phyloP scores from a whole-genome alignment of 1,139 yeast species.

The Nakaseomyces kungkrabaensis region DNA sequence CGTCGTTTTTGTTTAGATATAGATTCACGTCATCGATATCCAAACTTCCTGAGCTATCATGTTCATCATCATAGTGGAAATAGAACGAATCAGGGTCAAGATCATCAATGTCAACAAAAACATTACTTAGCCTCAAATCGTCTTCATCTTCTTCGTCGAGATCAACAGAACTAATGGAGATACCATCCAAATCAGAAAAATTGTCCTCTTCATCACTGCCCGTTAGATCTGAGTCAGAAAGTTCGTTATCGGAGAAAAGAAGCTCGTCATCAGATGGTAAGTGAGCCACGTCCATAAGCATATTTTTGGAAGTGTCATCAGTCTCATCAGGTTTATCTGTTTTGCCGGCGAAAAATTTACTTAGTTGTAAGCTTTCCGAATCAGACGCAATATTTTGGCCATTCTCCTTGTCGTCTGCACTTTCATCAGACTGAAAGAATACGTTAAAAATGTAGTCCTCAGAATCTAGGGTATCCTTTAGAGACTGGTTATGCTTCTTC shows the following conservation, averaged over 20 bases:
- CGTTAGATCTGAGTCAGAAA: slow-evolving; percentile 4
- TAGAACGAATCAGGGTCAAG: slow-evolving; percentile 32
- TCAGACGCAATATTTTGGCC: slow-evolving; percentile 5
- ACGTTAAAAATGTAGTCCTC: slow-evolving; percentile 29
- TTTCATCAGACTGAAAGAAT: slow-evolving; percentile 28
- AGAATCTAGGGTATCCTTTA: slow-evolving; percentile 24
- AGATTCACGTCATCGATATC: slow-evolving; percentile 13
- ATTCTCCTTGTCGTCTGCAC: slow-evolving; percentile 16
- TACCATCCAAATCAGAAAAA: neutral
- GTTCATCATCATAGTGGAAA: slow-evolving; percentile 25
- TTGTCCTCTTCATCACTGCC: slow-evolving; percentile 6
- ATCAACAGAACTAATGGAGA: slow-evolving; percentile 1
- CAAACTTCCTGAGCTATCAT: slow-evolving; percentile 20
- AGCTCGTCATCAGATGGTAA: slow-evolving; percentile 30
- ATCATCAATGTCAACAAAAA: slow-evolving; percentile 31
- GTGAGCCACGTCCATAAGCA: slow-evolving; percentile 29
- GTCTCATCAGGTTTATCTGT: slow-evolving; percentile 31
- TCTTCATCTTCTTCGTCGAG: slow-evolving; percentile 20
- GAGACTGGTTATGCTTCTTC: neutral
- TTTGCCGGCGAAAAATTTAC: slow-evolving; percentile 11
- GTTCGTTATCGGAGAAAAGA: slow-evolving; percentile 11
- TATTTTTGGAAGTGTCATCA: slow-evolving; percentile 31
- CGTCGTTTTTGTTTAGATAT: slow-evolving; percentile 6
- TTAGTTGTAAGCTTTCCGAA: neutral
- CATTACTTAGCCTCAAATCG: slow-evolving; percentile 27